Percentiles rank a stretch among this genome's conserved stretches.
These are phyloP conservation scores for Maudiozyma turicensis DNA, from an alignment of 805 yeast genomes.

Conservation along the genomic window DNA sequence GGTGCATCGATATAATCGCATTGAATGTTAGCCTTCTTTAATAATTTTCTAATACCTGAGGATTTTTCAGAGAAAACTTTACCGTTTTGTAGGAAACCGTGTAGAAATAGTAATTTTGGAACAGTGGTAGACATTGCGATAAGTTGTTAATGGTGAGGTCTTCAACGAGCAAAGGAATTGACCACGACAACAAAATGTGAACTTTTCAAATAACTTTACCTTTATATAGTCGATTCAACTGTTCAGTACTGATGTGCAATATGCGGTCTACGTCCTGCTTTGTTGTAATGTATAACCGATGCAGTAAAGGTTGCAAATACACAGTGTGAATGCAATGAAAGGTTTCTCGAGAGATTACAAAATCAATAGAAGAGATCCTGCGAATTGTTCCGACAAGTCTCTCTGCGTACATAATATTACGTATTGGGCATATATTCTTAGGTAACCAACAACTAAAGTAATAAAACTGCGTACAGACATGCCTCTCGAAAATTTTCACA, in stretches of 20 bases:
- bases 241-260: background rate
- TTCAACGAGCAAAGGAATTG: too few relatives aligned
- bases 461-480: too few relatives aligned
- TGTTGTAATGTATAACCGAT: background rate
- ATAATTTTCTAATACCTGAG: constrained; percentile 73
- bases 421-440: too few relatives aligned
- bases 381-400: background rate
- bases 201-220: too few relatives aligned
- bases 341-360: background rate
- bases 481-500: background rate
- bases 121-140: constrained; percentile 5
- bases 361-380: background rate
- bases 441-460: too few relatives aligned
- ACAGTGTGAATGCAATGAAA: too few relatives aligned
- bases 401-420: too few relatives aligned
- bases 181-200: too few relatives aligned
- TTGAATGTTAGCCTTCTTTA: constrained; percentile 56
- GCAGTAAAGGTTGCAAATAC: background rate
- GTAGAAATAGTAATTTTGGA: constrained; percentile 66
- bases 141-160: too few relatives aligned
- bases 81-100: constrained; percentile 85
- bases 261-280: background rate
- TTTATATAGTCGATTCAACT: background rate
- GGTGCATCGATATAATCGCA: constrained; percentile 79
- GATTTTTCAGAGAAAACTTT: constrained; percentile 79